These are phyloP conservation scores for Royoungia palumana DNA, from an alignment of 768 basidiomycete species.

Conservation along the genomic window DNA sequence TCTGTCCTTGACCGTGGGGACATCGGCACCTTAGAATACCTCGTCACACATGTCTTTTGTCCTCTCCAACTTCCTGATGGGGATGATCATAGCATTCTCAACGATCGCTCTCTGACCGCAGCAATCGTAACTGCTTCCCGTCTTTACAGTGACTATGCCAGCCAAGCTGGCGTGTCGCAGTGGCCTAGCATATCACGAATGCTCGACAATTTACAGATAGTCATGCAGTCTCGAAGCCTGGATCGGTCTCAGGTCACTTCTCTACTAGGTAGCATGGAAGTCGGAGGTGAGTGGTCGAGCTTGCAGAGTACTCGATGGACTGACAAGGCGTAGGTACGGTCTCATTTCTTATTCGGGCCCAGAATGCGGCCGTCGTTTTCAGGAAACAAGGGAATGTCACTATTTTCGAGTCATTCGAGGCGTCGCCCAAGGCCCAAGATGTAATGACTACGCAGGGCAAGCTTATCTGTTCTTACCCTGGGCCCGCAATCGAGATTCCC, in stretches of 20 bases:
- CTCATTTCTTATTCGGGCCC: conserved; percentile 37
- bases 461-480: conserved; percentile 41
- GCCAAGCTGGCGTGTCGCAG: conserved; percentile 2
- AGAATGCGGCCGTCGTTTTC: conserved; percentile 45
- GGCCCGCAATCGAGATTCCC: conserved; percentile 37
- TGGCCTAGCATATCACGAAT: conserved; percentile 31
- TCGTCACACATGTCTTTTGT: conserved; percentile 40
- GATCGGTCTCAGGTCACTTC: conserved; percentile 6
- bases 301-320: not conserved
- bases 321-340: conserved; percentile 31
- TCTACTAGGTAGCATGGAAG: conserved; percentile 5
- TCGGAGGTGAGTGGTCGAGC: conserved; percentile 15
- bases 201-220: conserved; percentile 10
- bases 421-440: conserved; percentile 29
- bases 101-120: conserved; percentile 27
- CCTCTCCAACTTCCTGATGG: conserved; percentile 37
- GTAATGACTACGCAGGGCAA: conserved; percentile 41
- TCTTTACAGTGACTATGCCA: conserved; percentile 13
- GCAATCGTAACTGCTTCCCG: conserved; percentile 18
- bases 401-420: conserved; percentile 44
- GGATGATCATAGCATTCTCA: conserved; percentile 24
- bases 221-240: conserved; percentile 2
- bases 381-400: conserved; percentile 23
- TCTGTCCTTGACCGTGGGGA: not conserved
- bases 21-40: conserved; percentile 17